A percentile compares a stretch with the other conserved stretches of the same genome.
These are phyloP conservation scores for Lachancea meyersii DNA, from an alignment of 805 yeast genomes.

Conservation along the genomic window DNA sequence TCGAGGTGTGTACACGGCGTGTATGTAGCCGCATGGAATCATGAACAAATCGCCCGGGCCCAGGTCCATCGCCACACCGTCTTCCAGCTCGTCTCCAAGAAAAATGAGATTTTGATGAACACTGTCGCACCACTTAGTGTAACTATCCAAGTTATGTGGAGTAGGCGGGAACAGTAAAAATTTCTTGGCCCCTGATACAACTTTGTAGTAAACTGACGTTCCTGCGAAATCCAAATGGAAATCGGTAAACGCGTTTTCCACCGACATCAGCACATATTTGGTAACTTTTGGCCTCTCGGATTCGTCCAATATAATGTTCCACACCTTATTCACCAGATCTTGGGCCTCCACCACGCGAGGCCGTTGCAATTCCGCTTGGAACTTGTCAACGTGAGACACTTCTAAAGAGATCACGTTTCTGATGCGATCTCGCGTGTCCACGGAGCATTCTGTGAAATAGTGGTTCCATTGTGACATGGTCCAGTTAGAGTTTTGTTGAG, in stretches of 20 bases:
- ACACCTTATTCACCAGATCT: conserved; percentile 65
- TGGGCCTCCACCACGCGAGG: conserved; percentile 60
- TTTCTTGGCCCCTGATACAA: conserved; percentile 65
- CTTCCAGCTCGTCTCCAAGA: conserved; percentile 49
- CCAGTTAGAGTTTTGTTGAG: conserved; percentile 66
- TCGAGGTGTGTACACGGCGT: conserved; percentile 75
- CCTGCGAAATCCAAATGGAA: conserved; percentile 93
- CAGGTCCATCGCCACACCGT: conserved; percentile 51
- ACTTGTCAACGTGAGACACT: conserved; percentile 50
- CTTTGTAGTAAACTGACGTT: conserved; percentile 82
- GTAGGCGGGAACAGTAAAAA: conserved; percentile 82
- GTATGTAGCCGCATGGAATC: conserved; percentile 92
- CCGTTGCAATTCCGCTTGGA: conserved; percentile 44
- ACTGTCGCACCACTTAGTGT: conserved; percentile 66
- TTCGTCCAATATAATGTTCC: conserved; percentile 34
- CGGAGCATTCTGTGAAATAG: conserved; percentile 46
- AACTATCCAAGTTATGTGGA: conserved; percentile 48
- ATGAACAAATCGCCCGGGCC: conserved; percentile 66
- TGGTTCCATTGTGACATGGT: conserved; percentile 65
- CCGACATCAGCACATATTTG: conserved; percentile 81
- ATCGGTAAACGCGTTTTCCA: conserved; percentile 72
- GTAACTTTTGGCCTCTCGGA: conserved; percentile 52
- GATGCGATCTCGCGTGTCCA: conserved; percentile 51
- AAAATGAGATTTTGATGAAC: conserved; percentile 53
- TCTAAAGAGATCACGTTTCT: conserved; percentile 80